Evolutionary conservation across 768 basidiomycete genomes (phyloP).

Genomic region (Sarcodon aspratus): DNA sequence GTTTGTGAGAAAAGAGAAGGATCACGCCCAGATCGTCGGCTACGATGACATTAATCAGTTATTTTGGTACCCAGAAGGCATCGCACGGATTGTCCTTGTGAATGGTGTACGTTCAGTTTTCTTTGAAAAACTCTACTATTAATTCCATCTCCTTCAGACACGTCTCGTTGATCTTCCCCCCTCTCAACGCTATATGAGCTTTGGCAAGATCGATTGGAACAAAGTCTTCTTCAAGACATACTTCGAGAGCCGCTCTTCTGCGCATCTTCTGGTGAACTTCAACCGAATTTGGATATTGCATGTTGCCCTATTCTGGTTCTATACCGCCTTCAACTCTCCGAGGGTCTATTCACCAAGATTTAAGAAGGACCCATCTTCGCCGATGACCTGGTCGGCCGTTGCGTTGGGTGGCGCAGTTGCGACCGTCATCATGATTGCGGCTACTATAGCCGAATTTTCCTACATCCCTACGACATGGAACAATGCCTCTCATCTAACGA

Average conservation of each 20-base stretch:
- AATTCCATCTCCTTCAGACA: conserved; percentile 34
- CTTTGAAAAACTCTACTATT: background rate
- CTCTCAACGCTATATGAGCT: conserved; percentile 86
- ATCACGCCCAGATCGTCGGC: conserved; percentile 94
- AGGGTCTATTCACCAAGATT: conserved; percentile 73
- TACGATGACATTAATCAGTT: conserved; percentile 99
- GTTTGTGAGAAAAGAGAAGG: conserved; percentile 87
- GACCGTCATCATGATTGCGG: conserved; percentile 86
- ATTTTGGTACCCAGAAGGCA: conserved; percentile 99
- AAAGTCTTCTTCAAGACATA: conserved; percentile 98
- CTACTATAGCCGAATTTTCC: conserved; percentile 89
- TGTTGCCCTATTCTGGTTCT: conserved; percentile 90
- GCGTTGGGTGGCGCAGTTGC: conserved; percentile 96
- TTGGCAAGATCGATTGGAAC: conserved; percentile 89
- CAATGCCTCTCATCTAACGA: conserved; percentile 93
- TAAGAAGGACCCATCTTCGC: conserved; percentile 57
- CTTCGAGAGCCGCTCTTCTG: conserved; percentile 87
- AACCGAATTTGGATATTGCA: conserved; percentile 99
- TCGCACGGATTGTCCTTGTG: conserved; percentile 80
- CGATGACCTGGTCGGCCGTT: conserved; percentile 92
- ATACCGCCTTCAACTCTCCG: conserved; percentile 95
- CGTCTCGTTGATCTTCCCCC: conserved; percentile 89
- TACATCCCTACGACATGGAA: conserved; percentile 99
- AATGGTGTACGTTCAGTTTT: conserved; percentile 57
- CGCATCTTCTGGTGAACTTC: conserved; percentile 96